These are phyloP conservation scores for Colletotrichum agaves DNA, from an alignment of 2,329 filamentous ascomycete genomes.

Conservation along the genomic window DNA sequence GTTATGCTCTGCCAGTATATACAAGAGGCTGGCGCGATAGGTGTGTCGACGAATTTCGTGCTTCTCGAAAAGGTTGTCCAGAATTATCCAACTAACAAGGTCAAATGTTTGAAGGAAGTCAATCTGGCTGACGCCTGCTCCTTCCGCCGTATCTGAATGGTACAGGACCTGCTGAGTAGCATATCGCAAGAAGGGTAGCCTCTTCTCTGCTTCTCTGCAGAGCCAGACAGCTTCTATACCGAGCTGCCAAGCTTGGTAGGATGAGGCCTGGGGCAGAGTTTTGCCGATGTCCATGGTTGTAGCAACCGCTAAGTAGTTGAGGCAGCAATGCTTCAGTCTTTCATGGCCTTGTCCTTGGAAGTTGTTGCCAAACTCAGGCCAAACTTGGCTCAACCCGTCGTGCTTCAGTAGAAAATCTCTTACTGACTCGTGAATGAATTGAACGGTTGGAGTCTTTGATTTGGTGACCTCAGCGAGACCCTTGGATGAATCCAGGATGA, in stretches of 20 bases:
- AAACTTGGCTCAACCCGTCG: constrained; percentile 39
- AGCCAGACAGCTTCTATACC: accelerated
- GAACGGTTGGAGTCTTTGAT: constrained; percentile 46
- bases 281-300: background rate
- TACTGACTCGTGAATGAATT: constrained; percentile 61
- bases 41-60: background rate
- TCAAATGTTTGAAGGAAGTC: background rate
- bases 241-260: too few relatives aligned
- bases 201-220: background rate
- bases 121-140: background rate
- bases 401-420: constrained; percentile 53
- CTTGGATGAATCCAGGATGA: constrained; percentile 54
- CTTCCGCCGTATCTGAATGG: accelerated
- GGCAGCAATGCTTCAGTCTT: background rate
- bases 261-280: accelerated
- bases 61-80: background rate
- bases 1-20: background rate
- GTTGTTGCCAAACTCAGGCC: background rate
- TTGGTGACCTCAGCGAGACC: constrained; percentile 55
- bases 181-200: background rate
- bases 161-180: background rate
- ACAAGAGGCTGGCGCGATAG: accelerated
- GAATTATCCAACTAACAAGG: background rate
- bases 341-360: background rate
- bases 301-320: background rate